A percentile compares a stretch with the other conserved stretches of the same genome.
phyloP scores from a whole-genome alignment of 2,329 filamentous ascomycete species.

The Ophiostoma fasciatum region DNA sequence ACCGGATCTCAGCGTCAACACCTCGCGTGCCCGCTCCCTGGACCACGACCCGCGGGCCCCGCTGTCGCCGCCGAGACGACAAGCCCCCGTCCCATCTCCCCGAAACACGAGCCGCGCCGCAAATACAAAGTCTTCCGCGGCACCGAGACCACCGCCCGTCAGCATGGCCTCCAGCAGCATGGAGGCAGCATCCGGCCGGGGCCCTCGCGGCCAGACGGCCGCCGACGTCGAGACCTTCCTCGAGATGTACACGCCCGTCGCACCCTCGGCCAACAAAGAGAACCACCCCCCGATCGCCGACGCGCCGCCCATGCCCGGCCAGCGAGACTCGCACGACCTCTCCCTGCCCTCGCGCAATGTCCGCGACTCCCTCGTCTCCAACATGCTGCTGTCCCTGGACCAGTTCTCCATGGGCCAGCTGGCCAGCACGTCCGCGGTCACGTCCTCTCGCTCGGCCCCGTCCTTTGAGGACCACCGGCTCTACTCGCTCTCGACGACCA shows the following conservation, averaged over 20 bases:
- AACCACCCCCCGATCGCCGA: too few species aligned
- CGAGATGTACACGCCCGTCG: conserved; percentile 25
- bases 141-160: conserved; percentile 6
- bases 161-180: conserved; percentile 18
- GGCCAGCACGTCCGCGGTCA: conserved; percentile 15
- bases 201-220: conserved; percentile 16
- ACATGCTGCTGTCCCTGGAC: conserved; percentile 88
- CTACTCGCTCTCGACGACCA: conserved; percentile 15
- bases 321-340: conserved; percentile 67
- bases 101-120: conserved; percentile 3
- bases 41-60: conserved; percentile 15
- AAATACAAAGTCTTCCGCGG: conserved; percentile 2
- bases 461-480: conserved; percentile 22
- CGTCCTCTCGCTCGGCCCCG: conserved; percentile 9
- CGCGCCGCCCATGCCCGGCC: conserved; percentile 13
- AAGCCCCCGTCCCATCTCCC: conserved; percentile 10
- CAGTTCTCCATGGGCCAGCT: conserved; percentile 50
- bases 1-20: conserved; percentile 25
- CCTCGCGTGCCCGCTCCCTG: conserved; percentile 11
- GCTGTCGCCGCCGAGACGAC: conserved; percentile 16
- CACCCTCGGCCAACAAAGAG: too few species aligned
- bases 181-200: conserved; percentile 14
- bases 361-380: conserved; percentile 83
- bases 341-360: conserved; percentile 63
- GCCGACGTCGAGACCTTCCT: conserved; percentile 22